Conservation (phyloP, 257 asterid genomes). For the Cordia subcordata region DNA sequence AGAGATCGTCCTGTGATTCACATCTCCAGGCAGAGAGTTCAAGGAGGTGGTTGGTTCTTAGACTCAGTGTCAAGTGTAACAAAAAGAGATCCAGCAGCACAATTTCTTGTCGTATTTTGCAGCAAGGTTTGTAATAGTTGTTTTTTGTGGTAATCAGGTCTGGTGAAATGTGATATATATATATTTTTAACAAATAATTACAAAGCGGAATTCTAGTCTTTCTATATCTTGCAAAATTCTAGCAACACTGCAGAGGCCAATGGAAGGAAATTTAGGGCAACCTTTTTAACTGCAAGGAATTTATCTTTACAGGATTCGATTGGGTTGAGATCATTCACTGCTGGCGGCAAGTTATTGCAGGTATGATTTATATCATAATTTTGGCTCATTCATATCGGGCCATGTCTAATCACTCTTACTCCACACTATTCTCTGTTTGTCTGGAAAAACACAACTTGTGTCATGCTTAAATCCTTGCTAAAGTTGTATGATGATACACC, state of each 20-base stretch:
- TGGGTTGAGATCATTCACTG: conserved; percentile 95
- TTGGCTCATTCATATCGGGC: neutral
- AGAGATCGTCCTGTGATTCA: conserved; percentile 72
- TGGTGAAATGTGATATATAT: conserved; percentile 1
- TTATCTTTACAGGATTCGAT: conserved; percentile 67
- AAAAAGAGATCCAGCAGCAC: conserved; percentile 98
- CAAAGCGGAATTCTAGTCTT: too few species aligned
- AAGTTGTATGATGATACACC: too few species aligned
- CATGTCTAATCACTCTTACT: too few species aligned
- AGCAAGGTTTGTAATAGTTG: conserved; percentile 59
- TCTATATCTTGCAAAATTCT: too few species aligned
- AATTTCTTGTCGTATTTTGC: conserved; percentile 80
- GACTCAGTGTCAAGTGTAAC: conserved; percentile 78
- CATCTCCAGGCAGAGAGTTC: conserved; percentile 84
- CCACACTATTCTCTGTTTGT: too few species aligned
- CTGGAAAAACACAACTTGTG: too few species aligned
- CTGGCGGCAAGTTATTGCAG: conserved; percentile 98
- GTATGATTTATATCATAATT: conserved; percentile 36
- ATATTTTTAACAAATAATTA: too few species aligned
- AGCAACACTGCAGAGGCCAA: neutral
- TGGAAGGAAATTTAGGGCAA: conserved; percentile 4
- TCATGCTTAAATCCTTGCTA: too few species aligned
- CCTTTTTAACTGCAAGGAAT: neutral
- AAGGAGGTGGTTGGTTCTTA: conserved; percentile 99
- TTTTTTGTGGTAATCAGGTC: neutral